phyloP scores from a whole-genome alignment of 1,139 yeast species.

The Yamadazyma taylorii region DNA sequence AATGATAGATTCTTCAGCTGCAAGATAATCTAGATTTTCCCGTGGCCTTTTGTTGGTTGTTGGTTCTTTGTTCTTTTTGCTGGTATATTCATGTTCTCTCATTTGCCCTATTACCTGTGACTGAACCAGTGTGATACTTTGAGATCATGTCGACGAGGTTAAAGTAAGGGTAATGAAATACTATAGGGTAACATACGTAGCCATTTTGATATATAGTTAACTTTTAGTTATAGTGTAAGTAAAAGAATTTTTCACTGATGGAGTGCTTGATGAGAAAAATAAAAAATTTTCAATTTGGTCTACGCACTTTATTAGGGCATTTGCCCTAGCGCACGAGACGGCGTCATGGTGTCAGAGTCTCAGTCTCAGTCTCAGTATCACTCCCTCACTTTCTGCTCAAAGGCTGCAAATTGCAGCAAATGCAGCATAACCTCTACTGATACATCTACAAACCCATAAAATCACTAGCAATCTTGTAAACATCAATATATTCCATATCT shows the following conservation, averaged over 20 bases:
- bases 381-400: too few relatives aligned
- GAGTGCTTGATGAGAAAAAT: conserved; percentile 1
- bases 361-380: too few relatives aligned
- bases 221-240: conserved; percentile 2
- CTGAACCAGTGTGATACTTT: background rate
- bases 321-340: too few relatives aligned
- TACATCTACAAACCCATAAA: too few relatives aligned
- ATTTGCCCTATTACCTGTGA: conserved; percentile 8
- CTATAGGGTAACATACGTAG: conserved; percentile 18
- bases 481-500: too few relatives aligned
- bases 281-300: conserved; percentile 5
- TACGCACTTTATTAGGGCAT: background rate
- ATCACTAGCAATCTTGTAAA: too few relatives aligned
- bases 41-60: too few relatives aligned
- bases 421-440: too few relatives aligned
- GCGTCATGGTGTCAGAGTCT: too few relatives aligned
- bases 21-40: conserved; percentile 49
- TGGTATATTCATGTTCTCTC: conserved; percentile 4
- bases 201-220: conserved; percentile 12
- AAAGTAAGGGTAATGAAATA: conserved; percentile 1
- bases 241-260: conserved; percentile 6
- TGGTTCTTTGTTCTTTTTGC: too few relatives aligned
- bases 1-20: conserved; percentile 25
- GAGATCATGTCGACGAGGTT: background rate
- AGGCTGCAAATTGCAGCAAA: conserved; percentile 1